phyloP scores from a whole-genome alignment of 306 rosid genomes.

The Fagus crenata region DNA sequence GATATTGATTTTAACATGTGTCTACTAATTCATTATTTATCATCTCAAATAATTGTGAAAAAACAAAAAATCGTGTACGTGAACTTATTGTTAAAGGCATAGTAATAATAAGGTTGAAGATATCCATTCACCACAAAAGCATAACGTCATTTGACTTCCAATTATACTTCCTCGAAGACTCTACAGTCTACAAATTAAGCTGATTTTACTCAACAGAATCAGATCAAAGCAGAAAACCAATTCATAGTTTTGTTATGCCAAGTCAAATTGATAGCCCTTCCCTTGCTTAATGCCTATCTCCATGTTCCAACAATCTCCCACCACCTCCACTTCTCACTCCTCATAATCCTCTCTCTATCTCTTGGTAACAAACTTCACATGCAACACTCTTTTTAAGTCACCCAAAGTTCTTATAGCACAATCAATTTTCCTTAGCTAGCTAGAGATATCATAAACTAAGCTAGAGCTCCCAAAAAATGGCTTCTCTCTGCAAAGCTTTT shows the following conservation, averaged over 20 bases:
- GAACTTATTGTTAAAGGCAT: too few relatives aligned
- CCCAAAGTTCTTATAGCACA: slow-evolving; percentile 1
- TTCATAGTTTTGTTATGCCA: slow-evolving; percentile 10
- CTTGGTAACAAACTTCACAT: slow-evolving; percentile 39
- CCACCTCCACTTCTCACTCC: slow-evolving; percentile 51
- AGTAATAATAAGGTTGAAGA: too few relatives aligned
- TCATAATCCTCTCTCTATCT: slow-evolving; percentile 36
- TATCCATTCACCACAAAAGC: too few relatives aligned
- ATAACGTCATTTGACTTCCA: too few relatives aligned
- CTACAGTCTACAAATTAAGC: too few relatives aligned
- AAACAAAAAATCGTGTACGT: too few relatives aligned
- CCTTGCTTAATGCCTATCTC: slow-evolving; percentile 2
- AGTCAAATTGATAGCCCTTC: slow-evolving; percentile 37
- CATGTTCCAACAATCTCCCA: slow-evolving; percentile 22
- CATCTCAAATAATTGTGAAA: too few relatives aligned
- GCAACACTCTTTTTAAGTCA: slow-evolving; percentile 34
- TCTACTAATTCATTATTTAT: too few relatives aligned
- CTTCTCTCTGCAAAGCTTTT: slow-evolving; percentile 19
- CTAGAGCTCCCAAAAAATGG: slow-evolving; percentile 50
- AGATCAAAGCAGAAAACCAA: not conserved
- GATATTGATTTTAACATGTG: too few relatives aligned
- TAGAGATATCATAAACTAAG: not conserved
- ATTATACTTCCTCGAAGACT: too few relatives aligned
- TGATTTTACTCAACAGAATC: slow-evolving; percentile 18
- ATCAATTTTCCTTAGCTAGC: not conserved